Evolutionary conservation across 345 rosid species (phyloP), one percentile per base, ranked within the genome.

Genomic region (thale cress (Arabidopsis thaliana)): DNA sequence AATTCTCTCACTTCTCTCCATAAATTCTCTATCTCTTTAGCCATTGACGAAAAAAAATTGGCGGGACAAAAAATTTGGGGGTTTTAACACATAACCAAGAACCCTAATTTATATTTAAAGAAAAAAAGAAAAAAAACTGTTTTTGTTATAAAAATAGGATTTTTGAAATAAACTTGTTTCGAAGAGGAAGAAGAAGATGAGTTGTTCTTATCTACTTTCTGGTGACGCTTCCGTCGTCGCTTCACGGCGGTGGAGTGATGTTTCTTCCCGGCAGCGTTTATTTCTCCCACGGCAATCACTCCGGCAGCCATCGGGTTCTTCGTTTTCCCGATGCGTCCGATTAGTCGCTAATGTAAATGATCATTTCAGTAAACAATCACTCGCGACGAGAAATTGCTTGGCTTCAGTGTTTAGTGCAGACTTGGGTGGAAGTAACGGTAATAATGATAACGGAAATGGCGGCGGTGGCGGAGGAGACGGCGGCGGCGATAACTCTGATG

Each of bases 1-100:
- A 93, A 67, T 69, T 89, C 96, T 45, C 98, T 86, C 57, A 85
- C 88, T 74, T 91, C 97, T 53, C 78, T 79, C 94, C 96, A 91
- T 14, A 91, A 65, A 8, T 63, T 73, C 4, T 86, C 73, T 60
- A 86, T 82, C 60, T 77, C 83, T 34, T 69, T 73, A 11, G 62
- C 72, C 77, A 65, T 78, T 3, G 48, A 25, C 33, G 32, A 49
- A 28, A 28, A 28, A 9, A 72, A 67, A 53, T 34, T 74, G 78
- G 78, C 59, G 77, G 78, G 42, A 65, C 10, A 23, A 24, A 23
- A 44, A 45, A 14, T 33, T 63, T 20, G 30, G 68, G 68, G 60
- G 0, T 41, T 72, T 73, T 48, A 11, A 49, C 7, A 28, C 22
- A 28, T 10, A 33, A 25, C 60, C 68, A 60, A 12, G 57, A 76